A percentile compares a stretch with the other conserved stretches of the same genome.
phyloP scores from a whole-genome alignment of 768 basidiomycete genomes.

The Boletus rubropictus region DNA sequence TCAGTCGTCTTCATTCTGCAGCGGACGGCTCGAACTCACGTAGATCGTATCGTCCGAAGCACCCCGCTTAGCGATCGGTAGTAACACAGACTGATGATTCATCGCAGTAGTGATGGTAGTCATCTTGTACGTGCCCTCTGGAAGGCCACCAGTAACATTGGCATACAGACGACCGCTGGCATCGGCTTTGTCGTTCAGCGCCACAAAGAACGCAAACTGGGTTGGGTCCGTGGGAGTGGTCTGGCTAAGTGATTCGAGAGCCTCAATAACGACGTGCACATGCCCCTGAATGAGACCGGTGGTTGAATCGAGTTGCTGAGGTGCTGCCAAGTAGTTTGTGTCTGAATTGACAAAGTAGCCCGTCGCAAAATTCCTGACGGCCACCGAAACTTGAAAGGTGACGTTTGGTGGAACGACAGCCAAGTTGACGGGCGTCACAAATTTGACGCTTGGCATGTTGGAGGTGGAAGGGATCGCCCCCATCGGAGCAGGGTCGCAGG shows the following conservation, averaged over 20 bases:
- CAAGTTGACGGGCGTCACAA: constrained; percentile 42
- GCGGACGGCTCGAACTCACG: constrained; percentile 13
- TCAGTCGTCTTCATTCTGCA: constrained; percentile 1
- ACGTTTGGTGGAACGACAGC: constrained; percentile 38
- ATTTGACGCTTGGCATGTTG: constrained; percentile 53
- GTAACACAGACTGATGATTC: constrained; percentile 40
- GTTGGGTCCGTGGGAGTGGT: constrained; percentile 45
- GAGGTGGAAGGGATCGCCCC: constrained; percentile 47
- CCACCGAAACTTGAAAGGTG: constrained; percentile 50
- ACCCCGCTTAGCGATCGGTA: constrained; percentile 38
- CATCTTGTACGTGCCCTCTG: constrained; percentile 46
- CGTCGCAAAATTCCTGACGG: constrained; percentile 39
- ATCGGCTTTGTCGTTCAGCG: constrained; percentile 41
- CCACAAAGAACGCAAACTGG: constrained; percentile 56
- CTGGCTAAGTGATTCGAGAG: constrained; percentile 41
- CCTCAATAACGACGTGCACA: constrained; percentile 57
- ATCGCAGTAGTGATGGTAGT: constrained; percentile 40
- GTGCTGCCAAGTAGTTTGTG: constrained; percentile 50
- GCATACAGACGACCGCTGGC: constrained; percentile 41
- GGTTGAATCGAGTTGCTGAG: constrained; percentile 41
- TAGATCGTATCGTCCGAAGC: constrained; percentile 39
- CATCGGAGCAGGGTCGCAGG: constrained; percentile 59
- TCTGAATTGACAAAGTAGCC: constrained; percentile 56
- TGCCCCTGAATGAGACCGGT: constrained; percentile 55
- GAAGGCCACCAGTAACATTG: constrained; percentile 48